Conservation (phyloP, 805 yeast species). For the Candida endomychidarum region DNA sequence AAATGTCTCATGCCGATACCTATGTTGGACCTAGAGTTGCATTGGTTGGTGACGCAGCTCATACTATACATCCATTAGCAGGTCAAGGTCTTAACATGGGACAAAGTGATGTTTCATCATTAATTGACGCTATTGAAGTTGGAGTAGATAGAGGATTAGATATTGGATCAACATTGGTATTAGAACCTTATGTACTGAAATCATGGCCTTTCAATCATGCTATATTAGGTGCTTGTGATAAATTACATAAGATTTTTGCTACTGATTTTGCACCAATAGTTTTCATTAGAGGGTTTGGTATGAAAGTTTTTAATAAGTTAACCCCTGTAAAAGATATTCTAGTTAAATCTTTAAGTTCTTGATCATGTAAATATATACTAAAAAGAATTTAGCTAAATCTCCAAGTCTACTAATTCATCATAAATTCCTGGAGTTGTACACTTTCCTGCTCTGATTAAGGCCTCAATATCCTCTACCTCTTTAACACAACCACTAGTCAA, state of each 20-base stretch:
- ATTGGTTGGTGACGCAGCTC: constrained; percentile 97
- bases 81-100: constrained; percentile 99
- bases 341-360: constrained; percentile 45
- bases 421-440: constrained; percentile 48
- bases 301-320: constrained; percentile 63
- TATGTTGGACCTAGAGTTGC: constrained; percentile 85
- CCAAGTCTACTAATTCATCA: constrained; percentile 34
- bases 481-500: constrained; percentile 84
- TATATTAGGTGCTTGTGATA: constrained; percentile 85
- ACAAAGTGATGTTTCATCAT: constrained; percentile 80
- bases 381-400: constrained; percentile 16
- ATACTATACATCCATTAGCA: constrained; percentile 94
- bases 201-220: constrained; percentile 79
- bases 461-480: constrained; percentile 80
- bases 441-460: constrained; percentile 55
- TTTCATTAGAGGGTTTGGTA: constrained; percentile 70
- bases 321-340: constrained; percentile 68
- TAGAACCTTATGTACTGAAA: constrained; percentile 86
- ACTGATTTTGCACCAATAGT: constrained; percentile 75
- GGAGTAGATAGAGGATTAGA: constrained; percentile 82
- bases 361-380: neutral
- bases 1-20: constrained; percentile 85
- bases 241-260: constrained; percentile 82
- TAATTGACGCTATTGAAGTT: constrained; percentile 65
- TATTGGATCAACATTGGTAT: constrained; percentile 74